Base-by-base conservation (phyloP, 257 asterid species). In the Solanum virginianum region DNA sequence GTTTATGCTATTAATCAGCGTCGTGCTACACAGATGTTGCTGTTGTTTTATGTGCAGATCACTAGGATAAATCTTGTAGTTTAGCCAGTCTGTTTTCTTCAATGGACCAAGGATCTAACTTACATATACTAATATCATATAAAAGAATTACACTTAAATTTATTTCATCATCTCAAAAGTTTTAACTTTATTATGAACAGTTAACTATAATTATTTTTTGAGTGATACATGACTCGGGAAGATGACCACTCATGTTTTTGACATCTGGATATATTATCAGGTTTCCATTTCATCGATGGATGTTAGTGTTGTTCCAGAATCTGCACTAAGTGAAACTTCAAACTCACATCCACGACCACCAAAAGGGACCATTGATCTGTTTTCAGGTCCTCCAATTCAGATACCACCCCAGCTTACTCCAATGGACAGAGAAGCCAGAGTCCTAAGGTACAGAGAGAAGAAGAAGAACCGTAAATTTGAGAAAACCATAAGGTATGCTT, bases 401-500 rank as follows among this genome's bases (percentile, higher is more conserved):
- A 74, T 88, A 45, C 91, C 97, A 8, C 80, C 87, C 70, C 96
- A 91, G 86, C 95, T 93, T 5, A 87, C 88, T 71, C 91, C 91
- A 10, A 85, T 89, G 91, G 97, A 94, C 68, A 90, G 98, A 84
- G 98, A 93, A 63, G 98, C 98, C 1, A 88, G 98, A 72, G 98
- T 95, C 22, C 36, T 93, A 51, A 90, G 98, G 87, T 95, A 94
- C 89, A 86, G 95, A 81, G 98, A 95, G 92, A 95, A 95, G 92
- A 95, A 95, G 89, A 95, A 93, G 90, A 90, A 85, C 7, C 88
- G 98, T 39, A 95, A 89, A 81, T 95, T 95, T 66, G 98, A 94
- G 87, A 95, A 94, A 90, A 93, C 97, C 16, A 95, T 95, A 7
- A 75, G 98, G 84, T 95, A 95, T 29, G 98, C 98, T 0, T 94